These are phyloP conservation scores for Aspergillus steynii DNA, from an alignment of 495 filamentous ascomycete species.

Conservation along the genomic window DNA sequence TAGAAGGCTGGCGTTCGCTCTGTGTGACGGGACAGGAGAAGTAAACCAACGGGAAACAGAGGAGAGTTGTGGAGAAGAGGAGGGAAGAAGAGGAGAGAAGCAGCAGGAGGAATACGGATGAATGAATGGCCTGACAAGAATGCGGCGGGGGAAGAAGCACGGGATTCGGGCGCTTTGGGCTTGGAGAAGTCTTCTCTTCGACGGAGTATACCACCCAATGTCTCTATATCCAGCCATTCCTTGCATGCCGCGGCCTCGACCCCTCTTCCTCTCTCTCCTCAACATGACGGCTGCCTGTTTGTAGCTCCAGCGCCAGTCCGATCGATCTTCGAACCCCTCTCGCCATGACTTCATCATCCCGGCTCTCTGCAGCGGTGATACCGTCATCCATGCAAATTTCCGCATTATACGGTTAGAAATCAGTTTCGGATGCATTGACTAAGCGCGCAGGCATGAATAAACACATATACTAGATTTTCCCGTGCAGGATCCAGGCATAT, in stretches of 20 bases:
- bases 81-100: neutral
- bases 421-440: no score
- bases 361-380: no score
- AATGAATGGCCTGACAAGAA: slow-evolving; percentile 13
- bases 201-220: no score
- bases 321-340: neutral
- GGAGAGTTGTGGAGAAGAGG: neutral
- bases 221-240: neutral
- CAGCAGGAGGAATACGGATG: neutral
- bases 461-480: neutral
- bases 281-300: neutral
- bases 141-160: slow-evolving; percentile 7
- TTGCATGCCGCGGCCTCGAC: neutral
- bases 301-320: neutral
- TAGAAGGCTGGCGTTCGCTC: neutral
- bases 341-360: neutral
- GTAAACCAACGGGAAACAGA: neutral
- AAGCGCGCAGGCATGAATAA: neutral
- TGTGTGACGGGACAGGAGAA: neutral
- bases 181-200: neutral
- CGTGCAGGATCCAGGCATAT: neutral
- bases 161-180: neutral
- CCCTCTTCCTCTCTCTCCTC: neutral
- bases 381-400: no score
- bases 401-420: no score